phyloP scores from a whole-genome alignment of 2,329 filamentous ascomycete genomes.

The Penicillium palitans region DNA sequence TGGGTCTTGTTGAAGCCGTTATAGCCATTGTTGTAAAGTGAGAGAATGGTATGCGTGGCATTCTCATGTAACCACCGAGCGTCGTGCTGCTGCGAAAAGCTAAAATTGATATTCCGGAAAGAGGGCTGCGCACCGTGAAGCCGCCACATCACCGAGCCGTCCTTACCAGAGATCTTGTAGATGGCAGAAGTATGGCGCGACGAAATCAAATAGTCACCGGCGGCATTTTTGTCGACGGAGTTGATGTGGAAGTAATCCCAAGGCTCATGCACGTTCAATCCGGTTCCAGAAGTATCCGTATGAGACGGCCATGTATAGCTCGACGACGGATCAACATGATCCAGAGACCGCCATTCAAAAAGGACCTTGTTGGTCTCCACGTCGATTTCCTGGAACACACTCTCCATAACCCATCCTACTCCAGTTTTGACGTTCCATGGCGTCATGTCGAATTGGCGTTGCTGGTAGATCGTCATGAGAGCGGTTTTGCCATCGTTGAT shows the following conservation, averaged over 20 bases:
- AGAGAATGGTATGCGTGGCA: constrained; percentile 40
- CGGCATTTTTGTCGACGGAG: constrained; percentile 43
- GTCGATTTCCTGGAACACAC: constrained; percentile 55
- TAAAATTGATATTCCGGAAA: constrained; percentile 42
- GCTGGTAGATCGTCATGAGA: constrained; percentile 45
- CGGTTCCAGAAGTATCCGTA: constrained; percentile 50
- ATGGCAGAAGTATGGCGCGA: constrained; percentile 44
- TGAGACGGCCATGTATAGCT: constrained; percentile 50
- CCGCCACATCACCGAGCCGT: constrained; percentile 43
- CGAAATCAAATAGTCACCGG: constrained; percentile 45
- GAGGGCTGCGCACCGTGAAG: constrained; percentile 40
- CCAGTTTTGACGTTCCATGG: constrained; percentile 45
- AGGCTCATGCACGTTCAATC: constrained; percentile 46
- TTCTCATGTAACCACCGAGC: constrained; percentile 43
- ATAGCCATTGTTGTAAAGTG: constrained; percentile 45
- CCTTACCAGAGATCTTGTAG: constrained; percentile 44
- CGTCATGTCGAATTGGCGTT: constrained; percentile 50
- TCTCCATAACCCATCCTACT: constrained; percentile 54
- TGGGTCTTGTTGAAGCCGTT: constrained; percentile 45
- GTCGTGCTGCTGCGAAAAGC: constrained; percentile 48
- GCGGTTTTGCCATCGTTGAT: constrained; percentile 47
- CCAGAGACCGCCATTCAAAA: constrained; percentile 54
- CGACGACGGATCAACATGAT: constrained; percentile 50
- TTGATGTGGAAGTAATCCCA: constrained; percentile 51
- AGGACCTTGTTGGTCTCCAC: constrained; percentile 50